Evolutionary conservation across 2,329 filamentous ascomycete species (phyloP).

Genomic region (Diaporthe eres): DNA sequence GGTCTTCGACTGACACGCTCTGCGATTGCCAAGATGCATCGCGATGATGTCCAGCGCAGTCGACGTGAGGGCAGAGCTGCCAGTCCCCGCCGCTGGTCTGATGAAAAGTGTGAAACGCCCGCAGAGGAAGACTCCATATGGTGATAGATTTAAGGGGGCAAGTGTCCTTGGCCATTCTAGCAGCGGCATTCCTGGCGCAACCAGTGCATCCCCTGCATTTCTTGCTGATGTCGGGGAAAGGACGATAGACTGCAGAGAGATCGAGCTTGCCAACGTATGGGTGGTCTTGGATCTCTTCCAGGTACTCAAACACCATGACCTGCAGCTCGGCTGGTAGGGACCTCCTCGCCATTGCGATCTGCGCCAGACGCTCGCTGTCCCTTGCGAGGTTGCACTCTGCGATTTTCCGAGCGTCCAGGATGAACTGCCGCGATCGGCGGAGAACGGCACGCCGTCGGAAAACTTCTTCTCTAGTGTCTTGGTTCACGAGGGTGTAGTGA

Average conservation of each 20-base stretch:
- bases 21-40: neutral
- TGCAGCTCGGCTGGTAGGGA: conserved; percentile 33
- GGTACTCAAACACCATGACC: conserved; percentile 4
- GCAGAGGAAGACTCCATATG: conserved; percentile 30
- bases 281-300: conserved; percentile 17
- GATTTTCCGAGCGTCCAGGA: conserved; percentile 29
- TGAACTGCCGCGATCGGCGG: conserved; percentile 31
- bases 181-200: neutral
- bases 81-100: neutral
- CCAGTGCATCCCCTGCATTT: neutral
- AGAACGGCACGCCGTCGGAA: neutral
- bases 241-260: conserved; percentile 24
- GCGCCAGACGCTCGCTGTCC: conserved; percentile 13
- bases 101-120: conserved; percentile 33
- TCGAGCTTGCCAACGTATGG: conserved; percentile 28
- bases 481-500: neutral
- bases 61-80: neutral
- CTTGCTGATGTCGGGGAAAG: conserved; percentile 25
- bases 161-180: neutral
- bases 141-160: conserved; percentile 29
- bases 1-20: neutral
- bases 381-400: neutral
- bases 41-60: neutral
- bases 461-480: neutral
- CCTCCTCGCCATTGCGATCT: conserved; percentile 1